These are phyloP conservation scores for Phytomonas francai DNA, from an alignment of 208 protist genomes.

Conservation along the genomic window DNA sequence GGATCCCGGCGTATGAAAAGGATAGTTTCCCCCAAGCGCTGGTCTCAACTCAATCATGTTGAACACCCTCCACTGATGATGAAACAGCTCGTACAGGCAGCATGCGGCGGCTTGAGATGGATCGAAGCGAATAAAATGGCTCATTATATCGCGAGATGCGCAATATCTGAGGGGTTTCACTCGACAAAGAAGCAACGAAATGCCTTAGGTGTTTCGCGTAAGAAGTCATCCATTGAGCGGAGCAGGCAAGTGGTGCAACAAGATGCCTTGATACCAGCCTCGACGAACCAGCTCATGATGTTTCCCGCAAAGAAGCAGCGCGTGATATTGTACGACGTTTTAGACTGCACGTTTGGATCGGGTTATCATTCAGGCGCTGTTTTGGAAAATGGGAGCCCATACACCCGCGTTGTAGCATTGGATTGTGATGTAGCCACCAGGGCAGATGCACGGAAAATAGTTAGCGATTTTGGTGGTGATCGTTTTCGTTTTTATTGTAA, in stretches of 20 bases:
- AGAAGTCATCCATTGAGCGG: neutral
- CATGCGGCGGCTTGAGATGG: constrained; percentile 72
- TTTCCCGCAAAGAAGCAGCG: constrained; percentile 14
- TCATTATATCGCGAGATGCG: constrained; percentile 58
- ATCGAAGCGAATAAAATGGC: constrained; percentile 60
- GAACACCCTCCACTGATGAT: constrained; percentile 88
- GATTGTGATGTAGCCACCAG: constrained; percentile 65
- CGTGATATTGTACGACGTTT: constrained; percentile 72
- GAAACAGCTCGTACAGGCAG: constrained; percentile 71
- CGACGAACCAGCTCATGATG: neutral
- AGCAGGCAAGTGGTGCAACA: neutral
- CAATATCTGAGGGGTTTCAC: constrained; percentile 61
- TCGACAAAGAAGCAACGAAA: constrained; percentile 28
- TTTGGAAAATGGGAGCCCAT: constrained; percentile 73
- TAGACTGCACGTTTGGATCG: constrained; percentile 83
- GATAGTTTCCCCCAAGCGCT: constrained; percentile 57
- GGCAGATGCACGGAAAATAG: constrained; percentile 33
- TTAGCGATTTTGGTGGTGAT: constrained; percentile 47
- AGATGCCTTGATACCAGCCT: neutral
- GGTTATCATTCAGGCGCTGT: constrained; percentile 77
- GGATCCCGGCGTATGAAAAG: constrained; percentile 24
- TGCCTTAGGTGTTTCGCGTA: constrained; percentile 20
- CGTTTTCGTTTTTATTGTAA: constrained; percentile 72
- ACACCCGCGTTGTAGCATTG: constrained; percentile 79
- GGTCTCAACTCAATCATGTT: constrained; percentile 53